Evolutionary conservation across 2,329 filamentous ascomycete species (phyloP).

Genomic region (Laburnicola sp.): DNA sequence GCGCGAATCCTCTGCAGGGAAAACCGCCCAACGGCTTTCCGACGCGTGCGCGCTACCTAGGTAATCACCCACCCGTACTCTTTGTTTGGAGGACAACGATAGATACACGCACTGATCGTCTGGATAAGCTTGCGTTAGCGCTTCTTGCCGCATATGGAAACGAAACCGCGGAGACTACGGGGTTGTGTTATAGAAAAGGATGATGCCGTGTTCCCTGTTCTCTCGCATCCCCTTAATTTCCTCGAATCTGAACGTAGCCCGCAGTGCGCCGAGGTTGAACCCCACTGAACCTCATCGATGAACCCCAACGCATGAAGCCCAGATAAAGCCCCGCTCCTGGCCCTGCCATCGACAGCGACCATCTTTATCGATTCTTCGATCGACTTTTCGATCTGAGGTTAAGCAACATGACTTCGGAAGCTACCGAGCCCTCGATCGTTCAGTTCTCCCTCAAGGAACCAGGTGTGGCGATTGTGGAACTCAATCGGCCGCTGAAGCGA

Average conservation of each 20-base stretch:
- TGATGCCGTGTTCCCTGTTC: not conserved
- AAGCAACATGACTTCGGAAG: conserved; percentile 7
- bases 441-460: conserved; percentile 21
- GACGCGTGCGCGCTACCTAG: no score
- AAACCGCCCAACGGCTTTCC: no score
- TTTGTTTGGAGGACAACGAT: not conserved
- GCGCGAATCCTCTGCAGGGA: no score
- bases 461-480: conserved; percentile 52
- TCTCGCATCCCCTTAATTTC: no score
- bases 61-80: no score
- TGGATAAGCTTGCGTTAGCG: not conserved
- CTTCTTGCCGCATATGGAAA: not conserved
- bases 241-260: no score
- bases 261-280: no score
- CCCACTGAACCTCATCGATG: no score
- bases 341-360: not conserved
- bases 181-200: not conserved
- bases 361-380: not conserved
- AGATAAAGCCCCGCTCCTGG: not conserved
- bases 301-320: no score
- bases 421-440: conserved; percentile 7
- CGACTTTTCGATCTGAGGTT: not conserved
- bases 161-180: not conserved
- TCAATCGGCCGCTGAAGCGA: conserved; percentile 59
- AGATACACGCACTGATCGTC: not conserved